Conservation (phyloP, 2,329 filamentous ascomycete genomes). For the Xylaria sp. region DNA sequence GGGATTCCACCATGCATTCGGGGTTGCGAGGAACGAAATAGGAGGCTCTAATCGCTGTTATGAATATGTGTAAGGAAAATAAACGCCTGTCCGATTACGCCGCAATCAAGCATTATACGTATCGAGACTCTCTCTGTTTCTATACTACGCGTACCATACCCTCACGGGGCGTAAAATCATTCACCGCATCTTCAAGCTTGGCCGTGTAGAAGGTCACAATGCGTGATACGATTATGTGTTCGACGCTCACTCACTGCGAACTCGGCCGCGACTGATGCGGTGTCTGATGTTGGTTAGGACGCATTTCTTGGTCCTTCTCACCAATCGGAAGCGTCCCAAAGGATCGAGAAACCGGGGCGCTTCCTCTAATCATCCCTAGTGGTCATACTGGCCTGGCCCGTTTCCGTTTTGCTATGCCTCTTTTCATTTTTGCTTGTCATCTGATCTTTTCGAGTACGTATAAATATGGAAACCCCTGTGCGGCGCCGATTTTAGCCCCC, state of each 20-base stretch:
- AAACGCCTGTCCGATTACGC: conserved; percentile 14
- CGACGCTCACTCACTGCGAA: conserved; percentile 4
- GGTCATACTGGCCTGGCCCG: neutral
- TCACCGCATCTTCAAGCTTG: neutral
- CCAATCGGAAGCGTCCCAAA: conserved; percentile 22
- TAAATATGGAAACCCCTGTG: neutral
- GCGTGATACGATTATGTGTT: neutral
- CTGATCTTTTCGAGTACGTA: conserved; percentile 1
- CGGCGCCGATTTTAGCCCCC: neutral
- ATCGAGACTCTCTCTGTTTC: neutral
- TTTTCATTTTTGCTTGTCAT: conserved; percentile 10
- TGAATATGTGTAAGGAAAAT: conserved; percentile 18
- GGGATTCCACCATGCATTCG: neutral
- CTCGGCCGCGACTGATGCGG: conserved; percentile 4
- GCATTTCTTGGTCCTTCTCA: neutral
- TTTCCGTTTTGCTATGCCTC: neutral
- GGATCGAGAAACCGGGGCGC: conserved; percentile 10
- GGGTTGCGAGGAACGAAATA: neutral
- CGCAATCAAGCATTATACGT: neutral
- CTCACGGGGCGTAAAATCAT: neutral
- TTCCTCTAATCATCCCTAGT: neutral
- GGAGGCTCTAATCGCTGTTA: conserved; percentile 12
- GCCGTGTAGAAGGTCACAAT: neutral
- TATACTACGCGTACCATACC: neutral
- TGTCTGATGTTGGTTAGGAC: neutral